A percentile compares a stretch with the other conserved stretches of the same genome.
phyloP scores from a whole-genome alignment of 2,329 filamentous ascomycete species.

The Fragosphaeria purpurea region DNA sequence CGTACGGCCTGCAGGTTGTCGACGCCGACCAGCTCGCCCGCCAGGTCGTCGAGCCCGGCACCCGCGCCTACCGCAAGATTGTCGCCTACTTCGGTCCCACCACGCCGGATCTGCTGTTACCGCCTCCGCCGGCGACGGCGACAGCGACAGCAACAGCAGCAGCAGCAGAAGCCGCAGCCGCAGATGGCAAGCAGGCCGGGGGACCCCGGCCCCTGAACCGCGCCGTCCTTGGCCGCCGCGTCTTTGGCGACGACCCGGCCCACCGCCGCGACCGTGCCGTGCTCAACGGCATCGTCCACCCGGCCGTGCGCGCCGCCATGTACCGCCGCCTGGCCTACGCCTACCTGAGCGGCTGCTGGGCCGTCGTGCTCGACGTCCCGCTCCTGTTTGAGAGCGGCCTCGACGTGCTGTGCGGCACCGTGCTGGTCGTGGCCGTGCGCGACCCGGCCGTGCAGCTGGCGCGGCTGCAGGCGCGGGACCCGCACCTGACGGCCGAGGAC shows the following conservation, averaged over 20 bases:
- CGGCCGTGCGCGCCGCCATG: conserved; percentile 76
- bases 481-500: conserved; percentile 72
- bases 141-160: no score
- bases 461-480: conserved; percentile 63
- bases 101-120: conserved; percentile 76
- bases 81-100: conserved; percentile 69
- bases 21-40: conserved; percentile 90
- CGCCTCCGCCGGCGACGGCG: conserved; percentile 16
- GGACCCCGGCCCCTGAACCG: conserved; percentile 67
- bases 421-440: conserved; percentile 76
- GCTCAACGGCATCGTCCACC: conserved; percentile 86
- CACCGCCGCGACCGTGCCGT: conserved; percentile 60
- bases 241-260: conserved; percentile 73
- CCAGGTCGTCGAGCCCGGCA: conserved; percentile 89
- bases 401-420: conserved; percentile 74
- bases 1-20: conserved; percentile 81
- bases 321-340: conserved; percentile 61
- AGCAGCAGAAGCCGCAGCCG: conserved; percentile 33
- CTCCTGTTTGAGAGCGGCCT: conserved; percentile 82
- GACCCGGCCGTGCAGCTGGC: conserved; percentile 76
- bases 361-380: conserved; percentile 85
- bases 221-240: conserved; percentile 69
- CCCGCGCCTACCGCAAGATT: conserved; percentile 71
- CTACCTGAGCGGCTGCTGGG: conserved; percentile 72
- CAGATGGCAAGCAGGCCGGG: neutral